These are phyloP conservation scores for Pleurotus ostreatus DNA, from an alignment of 768 basidiomycete genomes.

Conservation along the genomic window DNA sequence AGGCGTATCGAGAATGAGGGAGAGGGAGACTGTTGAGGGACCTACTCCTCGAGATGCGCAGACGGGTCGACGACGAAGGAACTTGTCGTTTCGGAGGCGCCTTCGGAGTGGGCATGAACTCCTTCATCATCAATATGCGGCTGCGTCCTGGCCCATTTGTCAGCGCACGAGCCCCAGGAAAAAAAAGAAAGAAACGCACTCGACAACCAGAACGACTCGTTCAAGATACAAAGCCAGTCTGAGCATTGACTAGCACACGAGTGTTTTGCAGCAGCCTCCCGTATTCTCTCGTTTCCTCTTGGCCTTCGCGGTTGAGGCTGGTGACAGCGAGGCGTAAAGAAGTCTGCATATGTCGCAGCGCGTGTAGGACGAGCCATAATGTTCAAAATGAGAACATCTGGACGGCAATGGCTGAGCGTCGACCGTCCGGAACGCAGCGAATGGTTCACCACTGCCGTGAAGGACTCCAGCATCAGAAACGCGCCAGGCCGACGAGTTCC, in stretches of 20 bases:
- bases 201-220: slow-evolving; percentile 46
- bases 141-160: slow-evolving; percentile 24
- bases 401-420: slow-evolving; percentile 12
- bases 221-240: slow-evolving; percentile 44
- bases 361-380: slow-evolving; percentile 25
- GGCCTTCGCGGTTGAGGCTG: slow-evolving; percentile 49
- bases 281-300: slow-evolving; percentile 52
- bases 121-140: slow-evolving; percentile 31
- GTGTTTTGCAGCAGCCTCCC: slow-evolving; percentile 10
- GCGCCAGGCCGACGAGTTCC: slow-evolving; percentile 15
- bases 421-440: slow-evolving; percentile 37
- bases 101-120: slow-evolving; percentile 17
- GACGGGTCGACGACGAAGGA: not conserved
- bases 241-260: slow-evolving; percentile 33
- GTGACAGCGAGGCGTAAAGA: slow-evolving; percentile 55
- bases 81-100: slow-evolving; percentile 1
- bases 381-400: slow-evolving; percentile 17
- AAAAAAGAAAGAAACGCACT: slow-evolving; percentile 30
- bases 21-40: not conserved
- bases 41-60: slow-evolving; percentile 3
- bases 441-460: slow-evolving; percentile 50
- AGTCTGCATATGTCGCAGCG: slow-evolving; percentile 36
- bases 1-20: not conserved
- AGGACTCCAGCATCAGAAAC: slow-evolving; percentile 60
- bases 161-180: not conserved